These are phyloP conservation scores for Gossypium longicalyx DNA, from an alignment of 345 rosid species.

Conservation along the genomic window DNA sequence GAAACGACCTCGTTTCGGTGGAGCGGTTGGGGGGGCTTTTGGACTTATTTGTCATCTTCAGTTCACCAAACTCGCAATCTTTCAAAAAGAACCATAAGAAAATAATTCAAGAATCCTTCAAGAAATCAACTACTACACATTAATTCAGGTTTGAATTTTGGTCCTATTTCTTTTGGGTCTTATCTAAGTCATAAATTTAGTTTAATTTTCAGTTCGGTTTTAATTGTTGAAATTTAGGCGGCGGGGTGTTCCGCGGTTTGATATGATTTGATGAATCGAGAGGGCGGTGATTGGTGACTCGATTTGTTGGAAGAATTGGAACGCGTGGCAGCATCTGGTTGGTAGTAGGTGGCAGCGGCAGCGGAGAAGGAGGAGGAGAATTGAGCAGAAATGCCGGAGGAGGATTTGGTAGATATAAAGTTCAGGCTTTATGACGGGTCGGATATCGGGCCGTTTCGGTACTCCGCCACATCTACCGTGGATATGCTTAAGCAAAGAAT, in stretches of 20 bases:
- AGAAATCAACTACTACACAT: constrained; percentile 7
- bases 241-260: not conserved
- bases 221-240: constrained; percentile 21
- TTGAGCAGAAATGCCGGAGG: constrained; percentile 70
- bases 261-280: constrained; percentile 23
- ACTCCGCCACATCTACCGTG: constrained; percentile 74
- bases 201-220: constrained; percentile 7
- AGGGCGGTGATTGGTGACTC: not conserved
- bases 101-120: not conserved
- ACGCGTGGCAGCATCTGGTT: constrained; percentile 21
- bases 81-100: constrained; percentile 17
- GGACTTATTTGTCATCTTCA: constrained; percentile 27
- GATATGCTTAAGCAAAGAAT: constrained; percentile 87
- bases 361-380: constrained; percentile 25
- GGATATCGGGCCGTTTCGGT: constrained; percentile 86
- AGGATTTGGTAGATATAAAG: constrained; percentile 72
- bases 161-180: not conserved
- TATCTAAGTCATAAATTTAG: not conserved
- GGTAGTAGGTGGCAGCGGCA: not conserved
- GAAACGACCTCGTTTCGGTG: constrained; percentile 25
- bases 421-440: constrained; percentile 92
- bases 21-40: constrained; percentile 14
- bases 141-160: constrained; percentile 10
- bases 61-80: constrained; percentile 35
- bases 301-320: not conserved